These are phyloP conservation scores for Pilasporangium apinafurcum DNA, from an alignment of 352 stramenopile species.

Conservation along the genomic window DNA sequence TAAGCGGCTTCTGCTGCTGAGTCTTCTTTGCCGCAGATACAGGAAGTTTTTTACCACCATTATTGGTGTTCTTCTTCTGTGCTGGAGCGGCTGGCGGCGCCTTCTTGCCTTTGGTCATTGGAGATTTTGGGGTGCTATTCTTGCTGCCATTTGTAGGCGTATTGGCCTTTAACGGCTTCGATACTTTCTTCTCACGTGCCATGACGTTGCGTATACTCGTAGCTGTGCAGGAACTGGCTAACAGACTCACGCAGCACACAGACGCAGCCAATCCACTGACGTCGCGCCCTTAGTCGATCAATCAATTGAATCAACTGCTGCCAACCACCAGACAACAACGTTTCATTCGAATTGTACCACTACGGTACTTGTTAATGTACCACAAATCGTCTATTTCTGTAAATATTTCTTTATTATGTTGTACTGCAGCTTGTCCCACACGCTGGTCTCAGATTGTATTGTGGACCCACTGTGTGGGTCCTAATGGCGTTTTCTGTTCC, in stretches of 20 bases:
- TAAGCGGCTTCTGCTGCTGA: constrained; percentile 13
- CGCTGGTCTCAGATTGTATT: too few species aligned
- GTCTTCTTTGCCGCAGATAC: neutral
- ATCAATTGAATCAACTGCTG: neutral
- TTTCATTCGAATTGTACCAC: constrained; percentile 3
- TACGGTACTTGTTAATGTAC: neutral
- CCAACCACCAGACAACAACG: constrained; percentile 11
- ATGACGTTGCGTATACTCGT: too few species aligned
- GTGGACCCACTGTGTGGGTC: too few species aligned
- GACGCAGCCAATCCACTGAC: too few species aligned
- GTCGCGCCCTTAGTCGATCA: neutral
- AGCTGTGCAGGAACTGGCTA: too few species aligned
- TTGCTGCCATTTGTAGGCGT: constrained; percentile 11
- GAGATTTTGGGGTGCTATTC: constrained; percentile 6
- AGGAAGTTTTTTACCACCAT: constrained; percentile 6
- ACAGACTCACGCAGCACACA: too few species aligned
- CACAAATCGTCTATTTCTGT: neutral
- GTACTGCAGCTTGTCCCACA: too few species aligned
- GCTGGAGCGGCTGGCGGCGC: neutral
- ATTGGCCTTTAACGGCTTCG: constrained; percentile 12
- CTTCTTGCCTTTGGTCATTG: constrained; percentile 1
- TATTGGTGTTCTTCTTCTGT: constrained; percentile 3
- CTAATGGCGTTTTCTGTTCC: too few species aligned
- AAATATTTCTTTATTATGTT: too few species aligned
- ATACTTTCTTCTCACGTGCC: constrained; percentile 8